Conservation (phyloP, 805 yeast genomes). For the Saccharomyces paradoxus region DNA sequence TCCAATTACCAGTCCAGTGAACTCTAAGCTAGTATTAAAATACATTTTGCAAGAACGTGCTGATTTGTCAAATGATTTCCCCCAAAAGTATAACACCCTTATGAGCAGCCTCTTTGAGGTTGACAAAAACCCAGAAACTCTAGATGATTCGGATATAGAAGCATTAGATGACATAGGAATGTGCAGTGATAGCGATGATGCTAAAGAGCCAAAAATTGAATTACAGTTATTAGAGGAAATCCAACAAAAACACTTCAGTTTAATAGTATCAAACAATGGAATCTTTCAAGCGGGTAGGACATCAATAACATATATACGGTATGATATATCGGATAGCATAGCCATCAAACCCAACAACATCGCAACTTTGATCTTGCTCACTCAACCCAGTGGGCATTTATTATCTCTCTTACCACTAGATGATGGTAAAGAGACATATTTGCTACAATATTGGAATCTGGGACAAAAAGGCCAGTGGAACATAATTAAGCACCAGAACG, state of each 20-base stretch:
- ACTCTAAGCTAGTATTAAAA: background rate
- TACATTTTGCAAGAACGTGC: background rate
- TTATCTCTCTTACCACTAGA: conserved; percentile 10
- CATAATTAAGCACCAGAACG: conserved; percentile 7
- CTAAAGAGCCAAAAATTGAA: background rate
- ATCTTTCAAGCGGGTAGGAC: background rate
- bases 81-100: background rate
- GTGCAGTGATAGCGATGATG: background rate
- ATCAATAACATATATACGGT: background rate
- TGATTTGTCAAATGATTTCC: background rate
- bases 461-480: conserved; percentile 14
- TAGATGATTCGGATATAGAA: conserved; percentile 23
- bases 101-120: conserved; percentile 6
- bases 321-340: conserved; percentile 1
- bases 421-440: background rate
- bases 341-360: background rate
- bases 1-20: background rate
- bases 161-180: background rate
- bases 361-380: conserved; percentile 10
- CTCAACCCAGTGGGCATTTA: conserved; percentile 12
- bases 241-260: background rate
- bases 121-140: conserved; percentile 20
- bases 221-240: background rate
- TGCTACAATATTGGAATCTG: conserved; percentile 20
- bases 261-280: background rate